These are phyloP conservation scores for Aphanocladium album DNA, from an alignment of 2,329 filamentous ascomycete genomes.

Conservation along the genomic window DNA sequence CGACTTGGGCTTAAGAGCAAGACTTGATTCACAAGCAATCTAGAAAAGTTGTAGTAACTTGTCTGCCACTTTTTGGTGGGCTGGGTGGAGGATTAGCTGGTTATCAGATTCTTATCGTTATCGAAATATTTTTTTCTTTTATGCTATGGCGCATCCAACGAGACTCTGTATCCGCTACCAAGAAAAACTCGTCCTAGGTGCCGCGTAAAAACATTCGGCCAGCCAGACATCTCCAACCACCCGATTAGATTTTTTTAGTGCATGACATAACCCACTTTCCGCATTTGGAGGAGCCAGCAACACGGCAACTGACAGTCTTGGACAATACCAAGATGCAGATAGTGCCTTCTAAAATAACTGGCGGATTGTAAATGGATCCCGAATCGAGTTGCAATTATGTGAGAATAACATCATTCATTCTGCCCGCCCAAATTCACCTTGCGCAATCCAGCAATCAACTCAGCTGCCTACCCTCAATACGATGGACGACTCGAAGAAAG, in stretches of 20 bases:
- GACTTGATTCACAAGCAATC: not conserved
- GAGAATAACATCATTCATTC: no score
- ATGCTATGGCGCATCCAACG: not conserved
- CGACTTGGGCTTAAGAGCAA: not conserved
- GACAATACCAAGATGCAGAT: not conserved
- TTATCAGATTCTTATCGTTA: constrained; percentile 12
- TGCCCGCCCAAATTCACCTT: no score
- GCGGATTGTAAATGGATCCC: not conserved
- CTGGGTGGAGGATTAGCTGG: constrained; percentile 4
- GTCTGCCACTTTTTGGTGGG: constrained; percentile 10
- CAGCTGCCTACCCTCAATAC: no score
- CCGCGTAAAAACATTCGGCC: not conserved
- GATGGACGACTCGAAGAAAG: no score
- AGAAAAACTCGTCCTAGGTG: not conserved
- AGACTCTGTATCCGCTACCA: not conserved
- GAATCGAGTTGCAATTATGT: no score
- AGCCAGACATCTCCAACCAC: constrained; percentile 6
- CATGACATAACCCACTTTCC: constrained; percentile 8
- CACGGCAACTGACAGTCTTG: not conserved
- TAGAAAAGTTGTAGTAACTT: not conserved
- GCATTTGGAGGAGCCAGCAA: not conserved
- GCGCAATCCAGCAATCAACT: no score
- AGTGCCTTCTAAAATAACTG: not conserved
- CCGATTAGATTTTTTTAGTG: constrained; percentile 2
- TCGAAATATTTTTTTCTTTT: constrained; percentile 2